A percentile compares a stretch with the other conserved stretches of the same genome.
Conservation (phyloP, 2,329 filamentous ascomycete genomes). For the Colletotrichum ledebouriae region DNA sequence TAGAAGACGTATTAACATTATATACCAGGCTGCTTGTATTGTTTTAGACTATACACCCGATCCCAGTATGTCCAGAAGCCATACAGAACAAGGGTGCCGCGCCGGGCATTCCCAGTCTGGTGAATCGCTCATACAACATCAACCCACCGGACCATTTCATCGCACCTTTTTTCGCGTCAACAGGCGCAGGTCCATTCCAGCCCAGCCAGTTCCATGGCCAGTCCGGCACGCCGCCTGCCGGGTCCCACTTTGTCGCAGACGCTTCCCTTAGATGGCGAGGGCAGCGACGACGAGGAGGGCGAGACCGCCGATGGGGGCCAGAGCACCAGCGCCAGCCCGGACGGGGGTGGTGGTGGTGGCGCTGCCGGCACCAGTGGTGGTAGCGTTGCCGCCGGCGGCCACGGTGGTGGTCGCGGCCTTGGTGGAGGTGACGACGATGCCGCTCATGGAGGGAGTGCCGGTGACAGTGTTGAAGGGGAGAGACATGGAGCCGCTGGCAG, state of each 20-base stretch:
- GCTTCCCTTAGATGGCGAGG: constrained; percentile 36
- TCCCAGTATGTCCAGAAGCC: constrained; percentile 12
- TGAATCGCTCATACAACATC: constrained; percentile 19
- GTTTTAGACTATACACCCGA: constrained; percentile 5
- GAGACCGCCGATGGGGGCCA: constrained; percentile 37
- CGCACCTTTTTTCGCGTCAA: constrained; percentile 4
- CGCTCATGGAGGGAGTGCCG: too few relatives aligned
- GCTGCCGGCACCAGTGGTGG: constrained; percentile 38
- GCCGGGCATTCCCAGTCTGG: background rate
- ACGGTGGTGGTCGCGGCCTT: constrained; percentile 25
- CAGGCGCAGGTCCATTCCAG: too few relatives aligned
- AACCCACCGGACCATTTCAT: constrained; percentile 19
- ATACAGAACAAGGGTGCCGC: constrained; percentile 4
- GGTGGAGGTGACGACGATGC: constrained; percentile 26
- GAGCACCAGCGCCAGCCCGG: constrained; percentile 38
- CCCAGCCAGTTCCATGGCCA: background rate
- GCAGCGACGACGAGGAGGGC: constrained; percentile 41
- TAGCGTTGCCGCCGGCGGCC: constrained; percentile 22
- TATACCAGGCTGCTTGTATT: constrained; percentile 23
- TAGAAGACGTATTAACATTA: constrained; percentile 22
- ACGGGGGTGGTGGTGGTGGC: constrained; percentile 19
- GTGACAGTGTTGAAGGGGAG: constrained; percentile 20
- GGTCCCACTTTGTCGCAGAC: background rate
- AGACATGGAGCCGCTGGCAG: constrained; percentile 16
- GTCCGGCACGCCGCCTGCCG: background rate